Conservation (phyloP, 495 filamentous ascomycete genomes). For the Xylaria flabelliformis region DNA sequence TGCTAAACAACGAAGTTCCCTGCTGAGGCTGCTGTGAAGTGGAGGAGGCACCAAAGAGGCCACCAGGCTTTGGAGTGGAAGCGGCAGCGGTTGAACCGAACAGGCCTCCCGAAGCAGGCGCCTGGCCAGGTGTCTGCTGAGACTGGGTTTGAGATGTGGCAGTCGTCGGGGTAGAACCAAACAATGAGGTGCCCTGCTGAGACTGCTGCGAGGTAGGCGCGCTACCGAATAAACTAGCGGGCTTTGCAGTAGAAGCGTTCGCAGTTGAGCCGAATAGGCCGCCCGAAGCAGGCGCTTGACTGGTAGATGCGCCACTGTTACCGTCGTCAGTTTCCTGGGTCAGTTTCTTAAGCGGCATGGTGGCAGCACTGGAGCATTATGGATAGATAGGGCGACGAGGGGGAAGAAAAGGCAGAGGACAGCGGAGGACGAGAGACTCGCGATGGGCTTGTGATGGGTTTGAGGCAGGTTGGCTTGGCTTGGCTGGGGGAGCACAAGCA, state of each 20-base stretch:
- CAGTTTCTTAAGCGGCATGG: constrained; percentile 30
- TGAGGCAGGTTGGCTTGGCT: neutral
- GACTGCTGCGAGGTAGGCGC: constrained; percentile 48
- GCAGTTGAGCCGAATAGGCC: constrained; percentile 40
- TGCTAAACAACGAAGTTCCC: constrained; percentile 38
- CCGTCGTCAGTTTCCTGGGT: constrained; percentile 15
- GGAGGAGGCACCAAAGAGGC: constrained; percentile 58
- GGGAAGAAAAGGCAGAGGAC: constrained; percentile 4
- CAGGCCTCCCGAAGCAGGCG: constrained; percentile 40
- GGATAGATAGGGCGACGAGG: neutral
- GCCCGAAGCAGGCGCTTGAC: constrained; percentile 47
- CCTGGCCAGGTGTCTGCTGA: constrained; percentile 41
- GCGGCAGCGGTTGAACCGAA: constrained; percentile 39
- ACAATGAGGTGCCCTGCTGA: constrained; percentile 38
- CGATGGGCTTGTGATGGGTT: neutral
- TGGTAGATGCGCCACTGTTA: constrained; percentile 47
- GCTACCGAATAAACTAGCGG: constrained; percentile 60
- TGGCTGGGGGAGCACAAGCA: constrained; percentile 4
- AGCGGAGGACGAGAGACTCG: neutral
- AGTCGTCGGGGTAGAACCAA: constrained; percentile 37
- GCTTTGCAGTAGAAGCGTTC: constrained; percentile 48
- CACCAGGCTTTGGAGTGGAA: constrained; percentile 52
- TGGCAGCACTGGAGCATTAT: constrained; percentile 7
- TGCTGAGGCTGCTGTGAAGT: constrained; percentile 49
- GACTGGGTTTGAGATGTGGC: constrained; percentile 27